Base-by-base conservation (phyloP, 164 flowering plant genomes). In the Macadamia tetraphylla region DNA sequence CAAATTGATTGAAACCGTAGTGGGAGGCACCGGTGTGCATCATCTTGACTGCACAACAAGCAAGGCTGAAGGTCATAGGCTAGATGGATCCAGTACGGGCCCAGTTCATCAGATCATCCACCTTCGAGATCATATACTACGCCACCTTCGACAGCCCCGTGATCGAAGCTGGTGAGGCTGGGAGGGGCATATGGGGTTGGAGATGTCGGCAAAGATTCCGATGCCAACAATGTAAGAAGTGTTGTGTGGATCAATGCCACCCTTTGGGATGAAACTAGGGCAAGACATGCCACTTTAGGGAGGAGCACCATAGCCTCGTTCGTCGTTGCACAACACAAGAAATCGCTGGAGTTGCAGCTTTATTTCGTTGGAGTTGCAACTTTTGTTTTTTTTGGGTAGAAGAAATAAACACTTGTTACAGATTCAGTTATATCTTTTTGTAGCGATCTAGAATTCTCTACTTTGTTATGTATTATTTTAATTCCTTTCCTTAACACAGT, bases 21-120 rank as follows among this genome's bases (percentile, higher is more conserved):
- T 98, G 86, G 30, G 98, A 86, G 6, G 99, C 99, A 13, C 99
- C 97, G 48, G 99, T 82, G 73, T 94, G 99, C 99, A 94, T 94
- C 99, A 94, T 94, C 71, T 94, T 97, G 7, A 94, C 99, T 31
- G 98, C 99, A 76, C 99, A 94, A 81, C 99, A 94, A 11, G 99
- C 99, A 23, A 94, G 84, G 1, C 99, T 97, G 70, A 94, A 94
- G 3, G 99, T 92, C 23, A 23, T 23, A 23, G 23, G 23, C 23
- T 0, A 23, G 23, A 23, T 23, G 23, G 23, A 23, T 23, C 23
- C 23, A 23, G 23, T 23, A 23, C 23, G 0, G 23, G 23, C 23
- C 23, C 0, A 23, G 23, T 23, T 23, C 23, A 23, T 23, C 23
- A 23, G 23, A 23, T 23, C 23, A 23, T 23, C 23, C 23, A 23